Evolutionary conservation across 192 early-diverging fungal genomes (phyloP), one percentile per base, ranked within the genome.

Genomic region (Phycomyces nitens): DNA sequence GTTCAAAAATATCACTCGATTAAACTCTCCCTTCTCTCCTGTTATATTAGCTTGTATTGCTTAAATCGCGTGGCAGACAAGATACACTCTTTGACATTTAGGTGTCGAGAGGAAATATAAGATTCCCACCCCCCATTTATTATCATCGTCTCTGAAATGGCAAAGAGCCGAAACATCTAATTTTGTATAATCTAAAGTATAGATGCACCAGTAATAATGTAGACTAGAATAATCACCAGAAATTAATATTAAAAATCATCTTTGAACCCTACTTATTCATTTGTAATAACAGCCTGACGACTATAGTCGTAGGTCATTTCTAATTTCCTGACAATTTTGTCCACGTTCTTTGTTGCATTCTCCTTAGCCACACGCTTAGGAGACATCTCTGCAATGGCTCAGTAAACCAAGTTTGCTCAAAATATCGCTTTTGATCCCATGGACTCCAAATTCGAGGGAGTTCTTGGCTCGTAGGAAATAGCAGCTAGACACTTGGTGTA

Each of bases 301-400:
- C 91, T 89, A 69, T 95, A 90, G 88, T 99, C 97, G 89, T 93
- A 99, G 66, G 88, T 89, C 75, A 99, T 82, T 55, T 95, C 96
- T 55, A 99, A 83, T 75, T 90, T 95, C 76, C 89, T 82, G 84
- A 99, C 94, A 87, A 99, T 96, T 64, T 99, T 95, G 75, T 89
- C 91, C 60, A 95, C 97, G 82, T 99, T 99, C 87, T 98, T 95
- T 79, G 95, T 98, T 40, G 97, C 95, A 78, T 99, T 99, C 86
- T 99, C 97, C 97, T 98, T 99, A 68, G 97, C 97, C 68, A 91
- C 89, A 64, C 95, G 89, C 86, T 93, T 94, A 64, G 97, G 92
- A 58, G 90, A 87, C 89, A 97, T 90, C 76, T 99, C 97, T 24
- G 93, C 83, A 49, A 99, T 80, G 65, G 88, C 95, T 92, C 92